A percentile compares a stretch with the other conserved stretches of the same genome.
Evolutionary conservation across 306 rosid species (phyloP).

Genomic region (Dryas alaskensis): DNA sequence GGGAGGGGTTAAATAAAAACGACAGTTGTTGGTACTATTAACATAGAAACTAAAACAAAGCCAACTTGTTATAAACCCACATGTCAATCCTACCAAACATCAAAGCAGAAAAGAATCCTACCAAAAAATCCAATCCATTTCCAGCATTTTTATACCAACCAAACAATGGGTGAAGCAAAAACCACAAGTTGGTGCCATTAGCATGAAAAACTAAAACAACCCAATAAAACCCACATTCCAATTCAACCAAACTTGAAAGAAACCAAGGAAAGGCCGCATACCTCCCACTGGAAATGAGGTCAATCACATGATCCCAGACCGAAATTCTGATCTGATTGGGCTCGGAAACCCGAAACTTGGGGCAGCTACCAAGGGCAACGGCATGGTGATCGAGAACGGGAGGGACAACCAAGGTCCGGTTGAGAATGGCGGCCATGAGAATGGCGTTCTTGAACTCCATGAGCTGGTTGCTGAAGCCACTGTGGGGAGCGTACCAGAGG

Average conservation of each 20-base stretch:
- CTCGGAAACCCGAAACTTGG: constrained; percentile 63
- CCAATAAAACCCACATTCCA: constrained; percentile 8
- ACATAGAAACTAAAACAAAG: neutral
- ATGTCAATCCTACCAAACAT: neutral
- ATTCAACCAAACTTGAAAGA: constrained; percentile 4
- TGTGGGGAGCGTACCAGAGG: constrained; percentile 81
- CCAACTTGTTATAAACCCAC: neutral
- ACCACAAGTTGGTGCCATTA: neutral
- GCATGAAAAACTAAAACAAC: neutral
- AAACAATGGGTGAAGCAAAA: neutral
- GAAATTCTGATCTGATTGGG: constrained; percentile 51
- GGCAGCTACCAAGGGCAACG: constrained; percentile 82
- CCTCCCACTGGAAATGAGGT: constrained; percentile 59
- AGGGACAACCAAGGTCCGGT: constrained; percentile 78
- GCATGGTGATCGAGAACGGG: constrained; percentile 88
- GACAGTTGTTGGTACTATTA: neutral
- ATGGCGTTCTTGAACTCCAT: constrained; percentile 70
- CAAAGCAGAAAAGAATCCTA: too few relatives aligned
- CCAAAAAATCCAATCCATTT: too few relatives aligned
- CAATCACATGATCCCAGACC: constrained; percentile 80
- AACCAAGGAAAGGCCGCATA: constrained; percentile 21
- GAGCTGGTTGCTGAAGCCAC: constrained; percentile 92
- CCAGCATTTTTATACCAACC: neutral
- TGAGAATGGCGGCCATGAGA: constrained; percentile 61
- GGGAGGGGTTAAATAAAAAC: neutral